phyloP scores from a whole-genome alignment of 192 early-diverging fungal species.

The Umbelopsis ramanniana region DNA sequence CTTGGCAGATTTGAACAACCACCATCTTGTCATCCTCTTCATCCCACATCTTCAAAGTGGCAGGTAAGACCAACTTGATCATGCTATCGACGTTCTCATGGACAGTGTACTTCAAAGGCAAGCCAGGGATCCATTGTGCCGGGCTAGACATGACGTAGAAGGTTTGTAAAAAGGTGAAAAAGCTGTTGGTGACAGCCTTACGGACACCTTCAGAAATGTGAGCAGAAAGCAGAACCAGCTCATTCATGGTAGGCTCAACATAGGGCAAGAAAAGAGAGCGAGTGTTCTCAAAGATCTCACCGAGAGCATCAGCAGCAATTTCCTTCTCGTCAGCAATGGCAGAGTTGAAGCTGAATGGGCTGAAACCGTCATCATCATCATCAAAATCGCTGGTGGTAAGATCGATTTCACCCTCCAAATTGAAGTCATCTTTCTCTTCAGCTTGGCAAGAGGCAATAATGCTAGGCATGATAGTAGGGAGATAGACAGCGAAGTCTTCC shows the following conservation, averaged over 20 bases:
- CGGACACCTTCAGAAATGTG: conserved; percentile 86
- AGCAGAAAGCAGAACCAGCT: conserved; percentile 66
- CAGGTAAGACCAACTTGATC: conserved; percentile 70
- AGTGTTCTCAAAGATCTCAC: conserved; percentile 85
- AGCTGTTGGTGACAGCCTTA: conserved; percentile 70
- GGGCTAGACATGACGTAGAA: conserved; percentile 74
- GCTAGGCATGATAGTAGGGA: conserved; percentile 78
- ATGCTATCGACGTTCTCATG: conserved; percentile 77
- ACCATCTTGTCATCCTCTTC: conserved; percentile 87
- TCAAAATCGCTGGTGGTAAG: conserved; percentile 50
- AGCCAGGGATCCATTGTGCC: conserved; percentile 76
- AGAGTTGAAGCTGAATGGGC: conserved; percentile 68
- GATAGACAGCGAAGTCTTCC: conserved; percentile 80
- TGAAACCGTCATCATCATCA: conserved; percentile 64
- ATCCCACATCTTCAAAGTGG: conserved; percentile 71
- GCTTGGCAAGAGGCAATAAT: conserved; percentile 78
- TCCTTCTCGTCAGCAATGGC: conserved; percentile 94
- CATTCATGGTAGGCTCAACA: conserved; percentile 71
- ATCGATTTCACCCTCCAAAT: conserved; percentile 42
- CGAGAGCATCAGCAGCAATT: conserved; percentile 85
- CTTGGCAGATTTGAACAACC: conserved; percentile 78
- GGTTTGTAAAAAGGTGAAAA: conserved; percentile 80
- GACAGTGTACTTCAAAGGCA: conserved; percentile 68
- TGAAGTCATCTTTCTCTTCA: conserved; percentile 64
- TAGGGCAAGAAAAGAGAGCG: conserved; percentile 80